Evolutionary conservation across 2,329 filamentous ascomycete species (phyloP), one percentile per base, ranked within the genome.

Genomic region (Stachybotrys echinatus): DNA sequence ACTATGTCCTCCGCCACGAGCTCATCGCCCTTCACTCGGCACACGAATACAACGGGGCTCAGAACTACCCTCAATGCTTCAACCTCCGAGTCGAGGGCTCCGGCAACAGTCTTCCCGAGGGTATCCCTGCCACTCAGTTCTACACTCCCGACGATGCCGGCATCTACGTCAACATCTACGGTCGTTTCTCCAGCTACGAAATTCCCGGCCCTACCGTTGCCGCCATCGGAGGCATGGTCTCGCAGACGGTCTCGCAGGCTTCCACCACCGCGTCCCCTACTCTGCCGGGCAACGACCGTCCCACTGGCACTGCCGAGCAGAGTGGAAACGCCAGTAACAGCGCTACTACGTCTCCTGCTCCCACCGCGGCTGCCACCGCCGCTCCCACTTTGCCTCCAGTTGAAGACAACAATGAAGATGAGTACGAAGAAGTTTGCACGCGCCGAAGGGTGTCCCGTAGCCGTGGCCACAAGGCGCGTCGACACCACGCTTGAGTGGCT

Each of bases 31-130:
- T 79, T 17, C 76, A 79, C 48, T 59, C 65, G 0, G 68, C 68
- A 1, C 64, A 66, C 14, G 52, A 61, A 2, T 65, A 69, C 22
- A 73, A 75, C 47, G 75, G 74, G 21, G 75, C 75, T 1, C 75
- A 79, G 62, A 70, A 71, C 52, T 79, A 79, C 55, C 75, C 75
- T 7, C 72, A 76, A 61, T 79, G 76, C 58, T 64, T 76, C 52
- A 77, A 77, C 52, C 60, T 77, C 23, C 64, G 69, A 52, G 68
- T 78, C 42, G 69, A 64, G 40, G 74, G 73, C 5, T 64, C 63
- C n/a, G 68, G 69, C 14, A 58, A 61, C 23, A 61, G 68, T 2
- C 60, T 58, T 19, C 65, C 65, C 6, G 50, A 50, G 5, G 65
- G 65, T 6, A 60, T 65, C 34, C 57, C 65, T 21, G 65, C 58